Percentiles rank a stretch among this genome's conserved stretches.
These are phyloP conservation scores for Aureobasidium sp. DNA, from an alignment of 2,329 filamentous ascomycete species.

Conservation along the genomic window DNA sequence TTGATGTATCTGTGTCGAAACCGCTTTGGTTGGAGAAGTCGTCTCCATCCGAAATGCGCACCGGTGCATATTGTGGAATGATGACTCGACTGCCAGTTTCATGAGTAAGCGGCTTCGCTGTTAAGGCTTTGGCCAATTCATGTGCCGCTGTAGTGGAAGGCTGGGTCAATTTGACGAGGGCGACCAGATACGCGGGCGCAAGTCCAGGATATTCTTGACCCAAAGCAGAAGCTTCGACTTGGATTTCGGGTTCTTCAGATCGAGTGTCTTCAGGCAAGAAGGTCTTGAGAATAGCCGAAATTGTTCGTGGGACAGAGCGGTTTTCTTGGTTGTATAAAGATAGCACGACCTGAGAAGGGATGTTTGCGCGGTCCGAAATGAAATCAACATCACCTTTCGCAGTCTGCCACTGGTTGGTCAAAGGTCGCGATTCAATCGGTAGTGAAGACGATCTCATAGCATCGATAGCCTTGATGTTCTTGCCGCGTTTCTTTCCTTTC, in stretches of 20 bases:
- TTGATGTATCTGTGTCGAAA: neutral
- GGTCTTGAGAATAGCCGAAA: conserved; percentile 44
- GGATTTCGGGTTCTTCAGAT: conserved; percentile 37
- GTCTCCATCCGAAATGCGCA: conserved; percentile 30
- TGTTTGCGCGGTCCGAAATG: conserved; percentile 46
- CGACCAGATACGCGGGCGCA: conserved; percentile 40
- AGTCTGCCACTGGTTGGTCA: conserved; percentile 51
- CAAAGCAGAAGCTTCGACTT: conserved; percentile 48
- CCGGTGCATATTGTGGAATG: conserved; percentile 39
- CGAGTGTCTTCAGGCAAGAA: conserved; percentile 30
- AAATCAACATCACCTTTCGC: conserved; percentile 51
- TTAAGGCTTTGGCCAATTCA: conserved; percentile 52
- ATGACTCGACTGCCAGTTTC: conserved; percentile 40
- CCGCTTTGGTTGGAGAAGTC: conserved; percentile 1
- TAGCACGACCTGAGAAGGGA: conserved; percentile 41
- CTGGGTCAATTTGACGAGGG: conserved; percentile 50
- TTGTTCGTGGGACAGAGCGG: conserved; percentile 49
- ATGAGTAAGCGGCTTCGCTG: conserved; percentile 26
- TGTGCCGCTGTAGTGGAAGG: conserved; percentile 52
- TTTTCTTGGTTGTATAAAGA: conserved; percentile 54
- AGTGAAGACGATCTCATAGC: conserved; percentile 21
- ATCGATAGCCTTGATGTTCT: conserved; percentile 29
- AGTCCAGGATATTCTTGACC: conserved; percentile 48
- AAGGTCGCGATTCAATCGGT: conserved; percentile 20
- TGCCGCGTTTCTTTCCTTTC: conserved; percentile 39